Evolutionary conservation across 768 basidiomycete species (phyloP), one percentile per base, ranked within the genome.

Genomic region (Leccinum fibrillosum): DNA sequence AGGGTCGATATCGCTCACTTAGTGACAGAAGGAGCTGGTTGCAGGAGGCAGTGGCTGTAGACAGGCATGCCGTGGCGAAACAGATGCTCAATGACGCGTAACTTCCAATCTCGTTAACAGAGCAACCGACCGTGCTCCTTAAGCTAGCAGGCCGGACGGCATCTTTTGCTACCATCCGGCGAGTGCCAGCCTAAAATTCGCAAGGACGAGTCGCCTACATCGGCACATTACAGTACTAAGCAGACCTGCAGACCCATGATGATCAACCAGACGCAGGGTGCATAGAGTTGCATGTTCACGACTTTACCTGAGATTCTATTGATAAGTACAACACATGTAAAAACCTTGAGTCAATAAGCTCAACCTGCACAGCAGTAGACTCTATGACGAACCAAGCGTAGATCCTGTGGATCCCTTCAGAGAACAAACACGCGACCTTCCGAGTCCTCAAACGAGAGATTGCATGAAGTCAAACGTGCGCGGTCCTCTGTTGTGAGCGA

Each of bases 361-460:
- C 30, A 17, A 47, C 23, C 19, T 4, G 1, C 13, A 17, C 25
- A 32, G 25, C 19, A 44, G 13, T 28, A 3, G 5, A 19, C 21
- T 34, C 25, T 39, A 25, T 45, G 25, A n/a, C 13, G n/a, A 7
- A 34, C 5, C 17, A 19, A 9, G 47, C 0, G 15, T 1, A 12
- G 3, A 19, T 44, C 42, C 35, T 35, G 15, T 44, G 9, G 7
- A 21, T 25, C 21, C 37, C 32, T 55, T 69, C 60, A 62, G 42
- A 26, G 30, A 55, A 69, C 52, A 13, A 72, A 15, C 1, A 42
- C 15, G 26, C 15, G 48, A 28, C 70, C 70, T n/a, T 62, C 59
- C 3, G 56, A 28, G 28, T 70, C 69, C 52, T 72, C 67, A 39
- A 70, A 53, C 5, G 54, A 60, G 48, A 70, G 70, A 32, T 45